Percentiles rank a stretch among this genome's conserved stretches.
Conservation (phyloP, 2,329 filamentous ascomycete species). For the Beauveria pseudobassiana region DNA sequence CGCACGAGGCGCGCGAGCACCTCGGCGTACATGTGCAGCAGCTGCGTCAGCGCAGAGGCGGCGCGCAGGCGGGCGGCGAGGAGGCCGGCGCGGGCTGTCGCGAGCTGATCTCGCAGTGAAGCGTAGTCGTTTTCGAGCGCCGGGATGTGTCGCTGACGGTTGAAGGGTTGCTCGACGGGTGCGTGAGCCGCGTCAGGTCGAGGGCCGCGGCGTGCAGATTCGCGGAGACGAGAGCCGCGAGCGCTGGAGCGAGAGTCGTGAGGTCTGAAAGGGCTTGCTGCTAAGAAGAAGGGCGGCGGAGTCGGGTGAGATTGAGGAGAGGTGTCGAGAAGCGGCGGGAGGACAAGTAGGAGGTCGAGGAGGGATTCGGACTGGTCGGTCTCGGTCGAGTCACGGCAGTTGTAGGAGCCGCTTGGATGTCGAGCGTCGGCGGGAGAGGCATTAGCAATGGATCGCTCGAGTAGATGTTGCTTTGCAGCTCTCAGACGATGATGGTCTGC, state of each 20-base stretch:
- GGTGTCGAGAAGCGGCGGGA: conserved; percentile 34
- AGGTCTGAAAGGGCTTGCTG: conserved; percentile 37
- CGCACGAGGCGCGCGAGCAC: conserved; percentile 38
- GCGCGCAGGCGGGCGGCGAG: conserved; percentile 31
- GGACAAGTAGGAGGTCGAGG: conserved; percentile 36
- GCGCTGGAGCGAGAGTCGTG: conserved; percentile 31
- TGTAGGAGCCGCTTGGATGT: conserved; percentile 10
- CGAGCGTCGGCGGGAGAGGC: conserved; percentile 26
- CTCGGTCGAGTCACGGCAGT: conserved; percentile 14
- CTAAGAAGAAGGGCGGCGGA: conserved; percentile 33
- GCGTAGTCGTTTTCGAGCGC: conserved; percentile 35
- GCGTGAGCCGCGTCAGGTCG: conserved; percentile 33
- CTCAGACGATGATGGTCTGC: conserved; percentile 41
- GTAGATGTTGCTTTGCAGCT: conserved; percentile 42
- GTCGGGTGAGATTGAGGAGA: conserved; percentile 23
- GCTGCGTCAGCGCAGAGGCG: conserved; percentile 27
- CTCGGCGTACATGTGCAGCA: conserved; percentile 33
- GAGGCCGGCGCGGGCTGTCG: conserved; percentile 26
- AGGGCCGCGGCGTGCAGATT: conserved; percentile 36
- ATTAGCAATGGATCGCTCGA: conserved; percentile 42
- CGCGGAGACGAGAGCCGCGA: conserved; percentile 34
- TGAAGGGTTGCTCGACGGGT: conserved; percentile 43
- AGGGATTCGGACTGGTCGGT: conserved; percentile 5
- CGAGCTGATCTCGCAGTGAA: conserved; percentile 28
- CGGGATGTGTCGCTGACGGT: conserved; percentile 51